Conservation (phyloP, 768 basidiomycete genomes). For the Imleria badia region DNA sequence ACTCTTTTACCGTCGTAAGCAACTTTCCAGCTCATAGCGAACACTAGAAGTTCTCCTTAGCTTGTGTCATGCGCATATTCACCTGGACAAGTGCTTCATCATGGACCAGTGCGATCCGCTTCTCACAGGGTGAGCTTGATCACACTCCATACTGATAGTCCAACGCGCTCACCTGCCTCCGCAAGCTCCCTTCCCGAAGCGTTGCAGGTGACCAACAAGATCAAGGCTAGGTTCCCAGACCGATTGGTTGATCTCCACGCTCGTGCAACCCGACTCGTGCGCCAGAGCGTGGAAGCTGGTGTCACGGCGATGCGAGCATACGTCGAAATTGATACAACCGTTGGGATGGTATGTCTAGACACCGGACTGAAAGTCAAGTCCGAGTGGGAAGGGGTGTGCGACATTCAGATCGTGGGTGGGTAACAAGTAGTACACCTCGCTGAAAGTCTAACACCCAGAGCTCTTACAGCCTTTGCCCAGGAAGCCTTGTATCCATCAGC, state of each 20-base stretch:
- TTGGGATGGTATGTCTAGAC: constrained; percentile 55
- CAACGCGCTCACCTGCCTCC: background rate
- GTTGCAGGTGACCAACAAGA: constrained; percentile 47
- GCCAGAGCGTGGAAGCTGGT: constrained; percentile 58
- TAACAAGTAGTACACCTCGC: background rate
- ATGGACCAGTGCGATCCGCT: constrained; percentile 54
- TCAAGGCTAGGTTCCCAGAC: constrained; percentile 49
- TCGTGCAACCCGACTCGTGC: constrained; percentile 54
- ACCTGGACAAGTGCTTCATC: constrained; percentile 70
- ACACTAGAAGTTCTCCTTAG: constrained; percentile 27
- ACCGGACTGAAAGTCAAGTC: constrained; percentile 48
- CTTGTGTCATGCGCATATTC: constrained; percentile 63
- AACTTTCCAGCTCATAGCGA: background rate
- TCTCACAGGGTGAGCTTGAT: constrained; percentile 46
- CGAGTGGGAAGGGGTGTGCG: constrained; percentile 45
- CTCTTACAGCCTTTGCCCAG: constrained; percentile 56
- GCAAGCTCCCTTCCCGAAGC: constrained; percentile 57
- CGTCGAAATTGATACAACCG: constrained; percentile 59
- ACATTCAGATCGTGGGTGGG: constrained; percentile 59
- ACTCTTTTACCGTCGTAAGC: constrained; percentile 36
- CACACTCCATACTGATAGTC: background rate
- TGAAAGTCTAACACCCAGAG: background rate
- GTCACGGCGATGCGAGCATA: constrained; percentile 68
- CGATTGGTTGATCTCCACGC: constrained; percentile 45
- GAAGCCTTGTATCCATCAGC: constrained; percentile 49